Evolutionary conservation across 257 asterid genomes (phyloP).

Genomic region (Ophiorrhiza pumila): DNA sequence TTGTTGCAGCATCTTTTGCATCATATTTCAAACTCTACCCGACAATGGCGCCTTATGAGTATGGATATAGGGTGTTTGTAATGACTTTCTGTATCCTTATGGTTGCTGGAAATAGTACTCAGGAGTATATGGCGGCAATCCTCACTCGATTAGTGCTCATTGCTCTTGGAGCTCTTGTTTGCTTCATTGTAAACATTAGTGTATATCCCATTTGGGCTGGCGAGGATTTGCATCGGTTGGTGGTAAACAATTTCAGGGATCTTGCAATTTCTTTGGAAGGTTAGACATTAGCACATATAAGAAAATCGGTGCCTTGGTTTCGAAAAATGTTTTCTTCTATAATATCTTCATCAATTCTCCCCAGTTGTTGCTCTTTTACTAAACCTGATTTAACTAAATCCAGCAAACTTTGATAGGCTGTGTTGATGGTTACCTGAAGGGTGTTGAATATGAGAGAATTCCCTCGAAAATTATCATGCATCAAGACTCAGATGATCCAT

Average conservation of each 20-base stretch:
- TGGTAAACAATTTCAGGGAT: constrained; percentile 42
- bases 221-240: constrained; percentile 43
- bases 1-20: constrained; percentile 31
- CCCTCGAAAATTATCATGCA: constrained; percentile 31
- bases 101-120: constrained; percentile 42
- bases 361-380: neutral
- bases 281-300: neutral
- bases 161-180: constrained; percentile 42
- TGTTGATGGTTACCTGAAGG: constrained; percentile 34
- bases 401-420: constrained; percentile 26
- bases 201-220: constrained; percentile 55
- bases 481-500: constrained; percentile 39
- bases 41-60: constrained; percentile 45
- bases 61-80: constrained; percentile 47
- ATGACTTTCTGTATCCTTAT: constrained; percentile 49
- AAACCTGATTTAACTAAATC: too few species aligned
- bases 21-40: constrained; percentile 42
- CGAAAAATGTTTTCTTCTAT: too few species aligned
- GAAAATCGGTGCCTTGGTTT: too few species aligned
- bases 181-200: constrained; percentile 33
- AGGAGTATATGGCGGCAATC: constrained; percentile 23
- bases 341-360: neutral
- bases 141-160: constrained; percentile 39
- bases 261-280: constrained; percentile 49
- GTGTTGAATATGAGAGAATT: constrained; percentile 34